These are phyloP conservation scores for Podila epicladia DNA, from an alignment of 192 early-diverging fungal species.

Conservation along the genomic window DNA sequence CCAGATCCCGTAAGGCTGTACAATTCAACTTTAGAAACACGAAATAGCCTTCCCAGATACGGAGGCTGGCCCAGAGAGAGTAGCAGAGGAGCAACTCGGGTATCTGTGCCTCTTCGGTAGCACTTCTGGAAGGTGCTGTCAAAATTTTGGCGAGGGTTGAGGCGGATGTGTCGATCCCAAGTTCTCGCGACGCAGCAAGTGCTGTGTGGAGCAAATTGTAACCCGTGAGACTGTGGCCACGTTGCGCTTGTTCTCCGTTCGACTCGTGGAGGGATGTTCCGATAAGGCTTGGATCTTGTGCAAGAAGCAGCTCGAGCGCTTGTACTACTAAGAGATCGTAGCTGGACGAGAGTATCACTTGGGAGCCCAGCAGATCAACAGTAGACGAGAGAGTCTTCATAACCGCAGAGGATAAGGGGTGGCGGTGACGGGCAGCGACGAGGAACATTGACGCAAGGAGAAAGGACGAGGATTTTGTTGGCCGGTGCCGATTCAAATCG, in stretches of 20 bases:
- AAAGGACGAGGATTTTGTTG: slow-evolving; percentile 6
- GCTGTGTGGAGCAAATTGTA: slow-evolving; percentile 14
- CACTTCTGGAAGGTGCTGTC: not conserved
- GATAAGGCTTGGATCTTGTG: slow-evolving; percentile 28
- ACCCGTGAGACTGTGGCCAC: slow-evolving; percentile 19
- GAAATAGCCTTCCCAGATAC: slow-evolving; percentile 35
- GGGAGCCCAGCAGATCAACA: slow-evolving; percentile 24
- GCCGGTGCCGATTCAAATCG: slow-evolving; percentile 5
- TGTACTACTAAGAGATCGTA: slow-evolving; percentile 13
- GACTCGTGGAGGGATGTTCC: slow-evolving; percentile 16
- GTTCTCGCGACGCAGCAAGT: slow-evolving; percentile 4
- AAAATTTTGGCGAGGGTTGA: not conserved
- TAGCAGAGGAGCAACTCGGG: slow-evolving; percentile 3
- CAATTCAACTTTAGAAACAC: slow-evolving; percentile 10
- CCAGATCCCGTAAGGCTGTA: slow-evolving; percentile 8
- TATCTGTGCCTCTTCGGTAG: not conserved
- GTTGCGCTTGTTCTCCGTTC: slow-evolving; percentile 6
- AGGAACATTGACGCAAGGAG: slow-evolving; percentile 32
- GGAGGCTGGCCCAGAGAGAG: slow-evolving; percentile 27
- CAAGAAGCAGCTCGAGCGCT: slow-evolving; percentile 31
- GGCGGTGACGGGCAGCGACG: slow-evolving; percentile 23
- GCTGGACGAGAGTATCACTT: slow-evolving; percentile 12
- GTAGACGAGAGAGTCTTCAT: slow-evolving; percentile 15
- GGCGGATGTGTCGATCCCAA: slow-evolving; percentile 28
- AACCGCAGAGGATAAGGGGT: slow-evolving; percentile 13